Conservation (phyloP, 805 yeast genomes). For the Tetrapisispora taiwanensis region DNA sequence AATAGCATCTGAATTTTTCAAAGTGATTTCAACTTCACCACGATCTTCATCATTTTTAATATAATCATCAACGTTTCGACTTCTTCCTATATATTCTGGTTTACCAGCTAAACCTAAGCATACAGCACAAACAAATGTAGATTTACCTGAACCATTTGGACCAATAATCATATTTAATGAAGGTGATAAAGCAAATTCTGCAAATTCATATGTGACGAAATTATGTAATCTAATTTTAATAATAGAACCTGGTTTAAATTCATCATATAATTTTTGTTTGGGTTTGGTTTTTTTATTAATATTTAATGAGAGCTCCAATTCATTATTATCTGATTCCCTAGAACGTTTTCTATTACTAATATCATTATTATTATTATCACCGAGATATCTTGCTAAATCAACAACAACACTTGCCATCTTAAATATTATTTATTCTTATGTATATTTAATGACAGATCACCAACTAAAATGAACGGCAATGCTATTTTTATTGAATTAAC, state of each 20-base stretch:
- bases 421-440: too few species aligned
- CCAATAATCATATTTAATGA: constrained; percentile 85
- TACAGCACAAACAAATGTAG: constrained; percentile 85
- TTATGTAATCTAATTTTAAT: constrained; percentile 48
- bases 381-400: neutral
- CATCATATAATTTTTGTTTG: constrained; percentile 8
- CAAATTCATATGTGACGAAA: constrained; percentile 59
- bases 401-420: neutral
- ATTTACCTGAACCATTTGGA: constrained; percentile 94
- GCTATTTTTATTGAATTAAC: too few species aligned
- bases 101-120: constrained; percentile 83
- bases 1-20: constrained; percentile 23
- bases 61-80: constrained; percentile 49
- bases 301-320: neutral
- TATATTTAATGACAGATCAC: too few species aligned
- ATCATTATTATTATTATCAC: neutral
- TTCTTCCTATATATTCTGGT: constrained; percentile 63
- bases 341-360: neutral
- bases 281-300: constrained; percentile 11
- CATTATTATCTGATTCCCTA: neutral
- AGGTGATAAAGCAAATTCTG: constrained; percentile 73
- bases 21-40: constrained; percentile 29
- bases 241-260: constrained; percentile 38
- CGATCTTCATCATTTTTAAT: constrained; percentile 53
- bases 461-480: too few species aligned